Base-by-base conservation (phyloP, 129 eudicot genomes). In the Logfia minima region DNA sequence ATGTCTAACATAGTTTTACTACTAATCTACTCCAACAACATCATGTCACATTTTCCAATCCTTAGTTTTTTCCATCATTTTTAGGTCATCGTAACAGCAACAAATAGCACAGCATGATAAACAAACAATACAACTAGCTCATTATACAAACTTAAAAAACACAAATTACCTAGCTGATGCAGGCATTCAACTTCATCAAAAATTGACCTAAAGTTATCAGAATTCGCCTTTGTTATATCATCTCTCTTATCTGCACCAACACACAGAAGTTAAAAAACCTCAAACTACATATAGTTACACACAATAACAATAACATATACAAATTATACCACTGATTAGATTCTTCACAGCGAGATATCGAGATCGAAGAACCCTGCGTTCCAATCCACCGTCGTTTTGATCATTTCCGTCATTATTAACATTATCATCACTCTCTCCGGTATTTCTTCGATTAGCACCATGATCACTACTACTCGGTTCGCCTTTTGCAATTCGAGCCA, bases 341-440 rank as follows among this genome's bases (percentile, higher is more conserved):
- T 84, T 88, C 85, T 88, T 90, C 7, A 90, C 87, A 4, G 85
- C 88, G 43, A 90, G 89, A 76, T 90, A 90, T 17, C 85, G 84
- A 66, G 90, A 88, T 6, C 96, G 92, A 76, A 90, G 96, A 78
- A 84, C 83, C 73, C 96, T 80, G 18, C 96, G 88, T 6, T 81
- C 81, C 71, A 62, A 29, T 19, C 83, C 86, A 6, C 58, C 43
- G 11, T 61, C 75, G 41, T 70, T 72, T 29, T 70, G 81, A 48
- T 79, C 83, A 62, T 62, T 55, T 72, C 82, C 60, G 22, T 59
- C 78, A 26, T 60, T 75, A 35, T 75, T 76, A 43, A 75, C 80
- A 59, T 60, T 65, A n/a, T 18, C 79, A 43, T 58, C 77, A 39
- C 32, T 51, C 3, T 66, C 82, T 6, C 24, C 81, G 23, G 26